phyloP scores from a whole-genome alignment of 2,329 filamentous ascomycete species.

The Spiromastix sp. region DNA sequence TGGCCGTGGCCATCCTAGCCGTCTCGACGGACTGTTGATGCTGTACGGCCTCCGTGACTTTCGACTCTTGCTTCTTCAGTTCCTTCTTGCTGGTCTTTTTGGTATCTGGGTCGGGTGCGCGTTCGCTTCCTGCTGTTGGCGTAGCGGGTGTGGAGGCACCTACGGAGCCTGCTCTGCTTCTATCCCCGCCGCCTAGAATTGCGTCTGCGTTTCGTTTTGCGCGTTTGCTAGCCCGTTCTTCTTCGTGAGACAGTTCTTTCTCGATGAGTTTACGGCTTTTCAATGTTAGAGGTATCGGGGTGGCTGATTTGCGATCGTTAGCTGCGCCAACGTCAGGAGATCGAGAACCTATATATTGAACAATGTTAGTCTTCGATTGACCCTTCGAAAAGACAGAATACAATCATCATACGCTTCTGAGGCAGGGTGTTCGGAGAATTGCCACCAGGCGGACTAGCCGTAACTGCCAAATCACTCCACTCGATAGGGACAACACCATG shows the following conservation, averaged over 20 bases:
- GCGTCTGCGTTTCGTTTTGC: conserved; percentile 50
- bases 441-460: conserved; percentile 33
- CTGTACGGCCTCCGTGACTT: conserved; percentile 65
- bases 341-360: conserved; percentile 25
- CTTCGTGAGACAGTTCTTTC: conserved; percentile 61
- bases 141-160: conserved; percentile 52
- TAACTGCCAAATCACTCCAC: conserved; percentile 59
- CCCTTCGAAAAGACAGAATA: conserved; percentile 1
- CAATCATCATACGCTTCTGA: conserved; percentile 28
- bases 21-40: conserved; percentile 78
- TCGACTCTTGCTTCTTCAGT: conserved; percentile 62
- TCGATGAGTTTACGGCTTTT: conserved; percentile 53
- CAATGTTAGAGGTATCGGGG: conserved; percentile 34
- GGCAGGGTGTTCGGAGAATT: conserved; percentile 18
- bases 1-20: conserved; percentile 63
- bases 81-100: conserved; percentile 82
- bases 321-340: conserved; percentile 28
- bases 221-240: conserved; percentile 58
- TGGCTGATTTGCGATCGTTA: conserved; percentile 22
- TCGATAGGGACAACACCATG: conserved; percentile 70
- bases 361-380: conserved; percentile 18
- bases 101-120: conserved; percentile 50
- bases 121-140: conserved; percentile 25
- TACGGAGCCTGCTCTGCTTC: conserved; percentile 44
- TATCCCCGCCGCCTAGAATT: conserved; percentile 40